phyloP scores from a whole-genome alignment of 306 rosid genomes.

The Trifolium pratense region DNA sequence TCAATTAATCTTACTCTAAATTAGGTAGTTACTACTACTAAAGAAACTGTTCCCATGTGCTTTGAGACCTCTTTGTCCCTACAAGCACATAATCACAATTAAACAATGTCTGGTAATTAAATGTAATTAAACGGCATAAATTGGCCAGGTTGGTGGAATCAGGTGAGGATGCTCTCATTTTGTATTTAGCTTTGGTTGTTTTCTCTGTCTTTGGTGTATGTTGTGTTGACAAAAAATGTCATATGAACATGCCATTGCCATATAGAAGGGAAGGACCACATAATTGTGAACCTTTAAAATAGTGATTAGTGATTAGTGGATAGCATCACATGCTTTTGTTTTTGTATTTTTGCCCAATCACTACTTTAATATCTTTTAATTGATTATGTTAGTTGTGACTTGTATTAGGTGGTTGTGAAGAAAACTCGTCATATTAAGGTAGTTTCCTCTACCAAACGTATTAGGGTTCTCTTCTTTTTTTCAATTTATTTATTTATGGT shows the following conservation, averaged over 20 bases:
- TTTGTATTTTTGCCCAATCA: constrained; percentile 44
- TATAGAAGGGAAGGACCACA: constrained; percentile 67
- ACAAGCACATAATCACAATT: constrained; percentile 46
- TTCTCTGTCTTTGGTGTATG: constrained; percentile 55
- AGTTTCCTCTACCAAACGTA: constrained; percentile 47
- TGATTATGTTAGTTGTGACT: constrained; percentile 50
- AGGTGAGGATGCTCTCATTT: constrained; percentile 58
- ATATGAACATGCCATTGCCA: constrained; percentile 55
- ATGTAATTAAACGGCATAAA: constrained; percentile 44
- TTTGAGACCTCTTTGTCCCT: constrained; percentile 46
- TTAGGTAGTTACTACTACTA: constrained; percentile 6
- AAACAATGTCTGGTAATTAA: constrained; percentile 41
- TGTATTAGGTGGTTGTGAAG: constrained; percentile 51
- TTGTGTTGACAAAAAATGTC: constrained; percentile 64
- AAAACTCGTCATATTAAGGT: constrained; percentile 38
- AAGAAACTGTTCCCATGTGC: constrained; percentile 62
- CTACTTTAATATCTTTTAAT: constrained; percentile 38
- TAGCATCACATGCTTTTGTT: constrained; percentile 64
- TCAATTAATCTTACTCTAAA: constrained; percentile 31
- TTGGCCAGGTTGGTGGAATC: constrained; percentile 70
- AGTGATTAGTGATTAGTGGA: constrained; percentile 43
- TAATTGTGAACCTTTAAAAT: constrained; percentile 30
- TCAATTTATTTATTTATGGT: constrained; percentile 4
- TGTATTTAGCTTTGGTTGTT: constrained; percentile 82
- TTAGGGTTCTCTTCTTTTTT: constrained; percentile 46